Evolutionary conservation across 257 asterid genomes (phyloP).

Genomic region (Ilex aquifolium): DNA sequence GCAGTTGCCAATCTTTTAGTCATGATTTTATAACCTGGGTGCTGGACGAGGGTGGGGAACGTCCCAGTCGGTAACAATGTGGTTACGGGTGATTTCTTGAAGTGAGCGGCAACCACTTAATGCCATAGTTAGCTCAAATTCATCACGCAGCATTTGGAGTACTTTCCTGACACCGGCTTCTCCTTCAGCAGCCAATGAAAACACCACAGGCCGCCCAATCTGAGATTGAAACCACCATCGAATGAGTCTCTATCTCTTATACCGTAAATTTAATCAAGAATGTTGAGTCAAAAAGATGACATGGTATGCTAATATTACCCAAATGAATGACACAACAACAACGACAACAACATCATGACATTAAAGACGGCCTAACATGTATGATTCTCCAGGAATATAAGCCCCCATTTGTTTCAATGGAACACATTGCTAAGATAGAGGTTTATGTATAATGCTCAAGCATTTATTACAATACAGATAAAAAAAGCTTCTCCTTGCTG

Average conservation of each 20-base stretch:
- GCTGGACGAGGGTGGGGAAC: slow-evolving; percentile 46
- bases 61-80: slow-evolving; percentile 79
- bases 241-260: background rate
- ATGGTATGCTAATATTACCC: no score
- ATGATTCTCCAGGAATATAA: no score
- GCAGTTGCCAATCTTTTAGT: background rate
- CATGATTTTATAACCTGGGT: slow-evolving; percentile 47
- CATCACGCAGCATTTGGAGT: slow-evolving; percentile 85
- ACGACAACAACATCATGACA: no score
- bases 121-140: slow-evolving; percentile 95
- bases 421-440: no score
- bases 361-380: no score
- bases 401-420: no score
- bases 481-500: no score
- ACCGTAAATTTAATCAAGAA: no score
- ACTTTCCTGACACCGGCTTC: slow-evolving; percentile 80
- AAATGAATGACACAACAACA: no score
- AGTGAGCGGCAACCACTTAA: slow-evolving; percentile 79
- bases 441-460: no score
- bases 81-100: slow-evolving; percentile 76
- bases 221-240: slow-evolving; percentile 12
- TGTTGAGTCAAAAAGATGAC: no score
- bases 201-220: slow-evolving; percentile 94
- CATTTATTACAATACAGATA: no score
- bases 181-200: slow-evolving; percentile 86